Percentiles rank a stretch among this genome's conserved stretches.
Conservation (phyloP, 306 rosid genomes). For the Gastrolobium villosum region DNA sequence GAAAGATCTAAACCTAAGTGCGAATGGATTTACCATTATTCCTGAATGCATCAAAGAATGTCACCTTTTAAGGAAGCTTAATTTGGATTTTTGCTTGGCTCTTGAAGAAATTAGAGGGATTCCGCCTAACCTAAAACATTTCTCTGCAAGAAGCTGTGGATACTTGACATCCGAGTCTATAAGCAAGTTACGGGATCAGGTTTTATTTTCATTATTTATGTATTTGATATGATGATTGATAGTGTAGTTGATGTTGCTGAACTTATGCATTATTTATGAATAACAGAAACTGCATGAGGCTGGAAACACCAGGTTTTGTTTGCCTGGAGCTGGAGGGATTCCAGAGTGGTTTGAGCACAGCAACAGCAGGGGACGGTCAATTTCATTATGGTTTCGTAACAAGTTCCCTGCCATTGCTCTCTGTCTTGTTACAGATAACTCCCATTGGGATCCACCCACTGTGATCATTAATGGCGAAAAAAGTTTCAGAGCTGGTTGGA, state of each 20-base stretch:
- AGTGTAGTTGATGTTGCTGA: background rate
- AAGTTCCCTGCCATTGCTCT: background rate
- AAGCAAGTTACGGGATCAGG: background rate
- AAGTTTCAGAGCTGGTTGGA: too few relatives aligned
- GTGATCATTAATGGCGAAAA: background rate
- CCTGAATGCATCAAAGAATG: constrained; percentile 15
- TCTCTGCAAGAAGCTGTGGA: background rate
- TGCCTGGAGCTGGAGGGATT: background rate
- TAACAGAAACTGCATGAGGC: background rate
- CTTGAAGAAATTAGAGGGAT: background rate
- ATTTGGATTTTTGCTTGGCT: accelerated
- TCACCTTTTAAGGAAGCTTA: background rate
- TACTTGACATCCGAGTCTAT: background rate
- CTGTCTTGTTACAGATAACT: background rate
- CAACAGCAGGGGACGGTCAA: background rate
- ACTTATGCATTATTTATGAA: too few relatives aligned
- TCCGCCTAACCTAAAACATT: background rate
- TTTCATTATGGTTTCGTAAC: constrained; percentile 21
- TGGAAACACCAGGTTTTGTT: background rate
- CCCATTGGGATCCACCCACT: too few relatives aligned
- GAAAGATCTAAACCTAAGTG: background rate
- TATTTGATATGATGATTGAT: background rate
- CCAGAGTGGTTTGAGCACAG: constrained; percentile 3
- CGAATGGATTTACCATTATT: background rate
- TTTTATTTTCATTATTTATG: background rate